These are phyloP conservation scores for Yamadazyma diddensiae DNA, from an alignment of 1,139 yeast genomes.

Conservation along the genomic window DNA sequence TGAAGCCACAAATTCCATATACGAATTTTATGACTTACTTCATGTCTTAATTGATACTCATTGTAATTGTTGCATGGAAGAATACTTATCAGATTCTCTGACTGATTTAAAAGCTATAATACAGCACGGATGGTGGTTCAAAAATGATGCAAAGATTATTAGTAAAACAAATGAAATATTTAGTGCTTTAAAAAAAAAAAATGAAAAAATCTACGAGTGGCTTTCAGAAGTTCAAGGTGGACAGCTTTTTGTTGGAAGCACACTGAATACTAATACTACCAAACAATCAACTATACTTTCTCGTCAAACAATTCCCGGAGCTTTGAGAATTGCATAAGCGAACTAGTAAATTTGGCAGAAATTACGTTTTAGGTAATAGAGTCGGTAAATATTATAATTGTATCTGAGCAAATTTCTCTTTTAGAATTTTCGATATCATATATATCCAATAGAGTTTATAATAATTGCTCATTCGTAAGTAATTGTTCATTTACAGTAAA, in stretches of 20 bases:
- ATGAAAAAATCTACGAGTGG: slow-evolving; percentile 21
- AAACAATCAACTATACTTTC: slow-evolving; percentile 1
- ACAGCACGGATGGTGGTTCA: slow-evolving; percentile 31
- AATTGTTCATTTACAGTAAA: no score
- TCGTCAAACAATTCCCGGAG: slow-evolving; percentile 11
- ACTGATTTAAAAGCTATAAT: slow-evolving; percentile 26
- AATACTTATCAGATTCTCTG: slow-evolving; percentile 22
- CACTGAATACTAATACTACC: not conserved
- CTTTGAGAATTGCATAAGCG: slow-evolving; percentile 6
- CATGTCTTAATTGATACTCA: slow-evolving; percentile 24
- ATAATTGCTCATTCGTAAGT: no score
- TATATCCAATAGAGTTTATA: no score
- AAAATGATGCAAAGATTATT: slow-evolving; percentile 15
- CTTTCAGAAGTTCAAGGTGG: slow-evolving; percentile 24
- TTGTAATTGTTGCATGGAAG: slow-evolving; percentile 33
- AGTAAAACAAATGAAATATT: slow-evolving; percentile 23
- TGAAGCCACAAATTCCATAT: slow-evolving; percentile 22
- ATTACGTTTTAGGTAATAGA: not conserved
- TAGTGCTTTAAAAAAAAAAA: slow-evolving; percentile 13
- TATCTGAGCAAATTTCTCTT: not conserved
- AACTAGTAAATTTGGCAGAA: not conserved
- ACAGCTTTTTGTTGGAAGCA: slow-evolving; percentile 12
- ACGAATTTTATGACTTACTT: slow-evolving; percentile 22
- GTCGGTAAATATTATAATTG: not conserved
- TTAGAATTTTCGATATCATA: no score